phyloP scores from a whole-genome alignment of 1,284 basidiomycete genomes.

The Boletus smithii region DNA sequence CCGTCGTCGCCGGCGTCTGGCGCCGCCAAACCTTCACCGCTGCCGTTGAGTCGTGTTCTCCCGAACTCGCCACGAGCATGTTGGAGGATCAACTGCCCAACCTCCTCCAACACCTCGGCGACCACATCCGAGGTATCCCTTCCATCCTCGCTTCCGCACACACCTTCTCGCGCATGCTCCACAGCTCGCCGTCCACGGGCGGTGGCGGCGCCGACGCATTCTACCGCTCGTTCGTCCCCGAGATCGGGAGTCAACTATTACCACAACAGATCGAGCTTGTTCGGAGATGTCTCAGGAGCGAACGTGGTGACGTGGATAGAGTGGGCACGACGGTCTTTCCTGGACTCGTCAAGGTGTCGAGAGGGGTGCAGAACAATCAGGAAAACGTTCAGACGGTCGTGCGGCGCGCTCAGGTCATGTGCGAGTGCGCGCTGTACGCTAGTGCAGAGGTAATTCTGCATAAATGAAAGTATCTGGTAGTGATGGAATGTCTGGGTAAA shows the following conservation, averaged over 20 bases:
- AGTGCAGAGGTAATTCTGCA: constrained; percentile 1
- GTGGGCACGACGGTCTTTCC: constrained; percentile 82
- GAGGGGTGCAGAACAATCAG: constrained; percentile 36
- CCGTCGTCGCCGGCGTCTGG: constrained; percentile 80
- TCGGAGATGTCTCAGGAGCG: constrained; percentile 71
- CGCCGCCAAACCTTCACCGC: constrained; percentile 80
- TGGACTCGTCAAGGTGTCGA: constrained; percentile 74
- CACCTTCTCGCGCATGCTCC: constrained; percentile 77
- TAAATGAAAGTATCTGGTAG: background rate
- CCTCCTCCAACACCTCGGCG: constrained; percentile 50
- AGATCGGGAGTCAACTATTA: constrained; percentile 62
- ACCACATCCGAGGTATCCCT: constrained; percentile 41
- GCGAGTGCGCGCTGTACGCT: constrained; percentile 64
- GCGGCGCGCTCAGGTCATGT: constrained; percentile 77
- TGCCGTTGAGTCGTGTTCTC: constrained; percentile 69
- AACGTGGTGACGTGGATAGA: constrained; percentile 62
- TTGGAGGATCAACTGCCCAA: constrained; percentile 64
- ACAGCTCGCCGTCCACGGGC: constrained; percentile 54
- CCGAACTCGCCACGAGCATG: constrained; percentile 61
- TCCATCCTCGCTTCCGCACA: constrained; percentile 67
- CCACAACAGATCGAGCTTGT: constrained; percentile 74
- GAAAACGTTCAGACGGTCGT: constrained; percentile 69
- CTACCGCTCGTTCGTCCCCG: constrained; percentile 78
- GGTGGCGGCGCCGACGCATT: constrained; percentile 60
- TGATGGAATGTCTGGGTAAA: constrained; percentile 5